Conservation (phyloP, 306 rosid genomes). For the Malus orientalis region DNA sequence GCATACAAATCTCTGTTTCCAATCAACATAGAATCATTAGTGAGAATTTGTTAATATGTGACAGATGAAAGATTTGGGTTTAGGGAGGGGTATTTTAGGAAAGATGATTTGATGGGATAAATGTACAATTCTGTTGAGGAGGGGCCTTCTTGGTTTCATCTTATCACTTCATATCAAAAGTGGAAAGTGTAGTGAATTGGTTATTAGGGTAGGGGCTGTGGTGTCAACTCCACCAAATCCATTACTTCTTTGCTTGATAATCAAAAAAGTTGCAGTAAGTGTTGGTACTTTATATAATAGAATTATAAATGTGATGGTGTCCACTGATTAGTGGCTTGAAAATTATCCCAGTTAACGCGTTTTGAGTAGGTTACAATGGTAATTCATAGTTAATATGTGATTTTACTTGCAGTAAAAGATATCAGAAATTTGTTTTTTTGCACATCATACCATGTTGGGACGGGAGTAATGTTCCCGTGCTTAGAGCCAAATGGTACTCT, state of each 20-base stretch:
- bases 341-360: not conserved
- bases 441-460: not conserved
- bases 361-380: not conserved
- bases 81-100: not conserved
- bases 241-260: not conserved
- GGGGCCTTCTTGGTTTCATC: not conserved
- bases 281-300: not conserved
- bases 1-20: not conserved
- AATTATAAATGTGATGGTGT: not conserved
- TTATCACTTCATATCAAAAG: not conserved
- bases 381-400: not conserved
- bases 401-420: not conserved
- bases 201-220: not conserved
- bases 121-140: not conserved
- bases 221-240: slow-evolving; percentile 1
- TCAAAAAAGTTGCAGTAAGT: not conserved
- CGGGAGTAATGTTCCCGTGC: not conserved
- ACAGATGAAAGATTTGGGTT: not conserved
- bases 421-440: not conserved
- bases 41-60: not conserved
- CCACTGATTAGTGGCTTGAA: not conserved
- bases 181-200: not conserved
- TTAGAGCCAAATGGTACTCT: not conserved
- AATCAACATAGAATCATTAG: not conserved
- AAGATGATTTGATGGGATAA: not conserved